A percentile compares a stretch with the other conserved stretches of the same genome.
phyloP scores from a whole-genome alignment of 1,139 yeast species.

The Candida glucosophila region DNA sequence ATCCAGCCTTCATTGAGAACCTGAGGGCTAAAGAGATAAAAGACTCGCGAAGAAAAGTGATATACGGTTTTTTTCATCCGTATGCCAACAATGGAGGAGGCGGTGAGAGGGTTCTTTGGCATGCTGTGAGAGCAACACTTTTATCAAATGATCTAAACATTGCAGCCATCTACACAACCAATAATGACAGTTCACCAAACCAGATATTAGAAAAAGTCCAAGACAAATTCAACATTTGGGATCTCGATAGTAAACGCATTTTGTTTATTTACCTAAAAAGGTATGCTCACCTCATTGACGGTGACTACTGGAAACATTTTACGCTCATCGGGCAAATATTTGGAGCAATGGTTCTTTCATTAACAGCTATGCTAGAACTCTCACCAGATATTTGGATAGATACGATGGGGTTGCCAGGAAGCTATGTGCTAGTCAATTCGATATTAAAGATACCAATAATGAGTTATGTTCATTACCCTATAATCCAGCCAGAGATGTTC shows the following conservation, averaged over 20 bases:
- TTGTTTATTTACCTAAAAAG: conserved; percentile 64
- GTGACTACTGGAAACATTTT: conserved; percentile 65
- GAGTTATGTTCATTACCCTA: conserved; percentile 90
- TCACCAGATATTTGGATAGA: conserved; percentile 92
- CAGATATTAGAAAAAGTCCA: conserved; percentile 51
- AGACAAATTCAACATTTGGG: conserved; percentile 52
- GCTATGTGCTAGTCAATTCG: conserved; percentile 47
- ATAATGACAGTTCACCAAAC: conserved; percentile 41
- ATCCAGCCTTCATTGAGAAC: conserved; percentile 17
- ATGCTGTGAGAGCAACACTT: conserved; percentile 73
- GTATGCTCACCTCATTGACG: conserved; percentile 54
- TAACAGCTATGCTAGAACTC: conserved; percentile 61
- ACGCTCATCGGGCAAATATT: conserved; percentile 84
- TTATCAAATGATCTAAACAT: conserved; percentile 40
- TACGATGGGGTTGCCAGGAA: conserved; percentile 89
- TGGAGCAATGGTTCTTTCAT: conserved; percentile 62
- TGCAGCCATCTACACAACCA: conserved; percentile 76
- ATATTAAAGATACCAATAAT: conserved; percentile 63
- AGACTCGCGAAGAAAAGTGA: conserved; percentile 31
- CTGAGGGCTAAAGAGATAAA: conserved; percentile 28
- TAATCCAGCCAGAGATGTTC: conserved; percentile 82
- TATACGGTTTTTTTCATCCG: conserved; percentile 91
- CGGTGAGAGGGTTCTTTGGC: conserved; percentile 96
- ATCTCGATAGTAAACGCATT: conserved; percentile 45
- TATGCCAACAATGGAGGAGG: conserved; percentile 97